Conservation (phyloP, 1,139 yeast species). For the Nakaseomyces kungkrabaensis region DNA sequence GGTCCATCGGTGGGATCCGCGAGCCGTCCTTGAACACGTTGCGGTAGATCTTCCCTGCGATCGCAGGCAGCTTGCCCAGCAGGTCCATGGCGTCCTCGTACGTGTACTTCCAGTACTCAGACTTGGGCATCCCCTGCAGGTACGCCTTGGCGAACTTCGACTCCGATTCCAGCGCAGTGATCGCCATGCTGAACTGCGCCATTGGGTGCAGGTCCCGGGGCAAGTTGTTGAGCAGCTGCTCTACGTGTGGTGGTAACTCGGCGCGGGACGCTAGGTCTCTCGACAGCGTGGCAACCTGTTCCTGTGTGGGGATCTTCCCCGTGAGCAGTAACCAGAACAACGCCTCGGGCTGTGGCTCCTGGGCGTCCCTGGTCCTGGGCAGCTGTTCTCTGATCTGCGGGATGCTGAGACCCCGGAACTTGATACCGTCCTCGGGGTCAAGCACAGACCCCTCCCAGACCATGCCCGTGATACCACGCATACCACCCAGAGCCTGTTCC, state of each 20-base stretch:
- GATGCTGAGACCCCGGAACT: conserved; percentile 96
- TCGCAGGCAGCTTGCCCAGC: conserved; percentile 56
- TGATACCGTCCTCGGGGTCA: conserved; percentile 96
- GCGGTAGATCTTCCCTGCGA: conserved; percentile 58
- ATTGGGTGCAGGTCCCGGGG: conserved; percentile 55
- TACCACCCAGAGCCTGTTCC: conserved; percentile 99
- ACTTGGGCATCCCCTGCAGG: conserved; percentile 55
- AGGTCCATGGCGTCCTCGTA: conserved; percentile 56
- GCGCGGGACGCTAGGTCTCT: conserved; percentile 51
- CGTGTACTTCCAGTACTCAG: conserved; percentile 59
- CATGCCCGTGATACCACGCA: conserved; percentile 95
- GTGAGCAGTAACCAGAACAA: conserved; percentile 55
- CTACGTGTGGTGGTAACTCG: conserved; percentile 46
- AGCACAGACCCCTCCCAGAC: conserved; percentile 99
- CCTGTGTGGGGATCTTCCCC: conserved; percentile 50
- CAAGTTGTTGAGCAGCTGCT: conserved; percentile 41
- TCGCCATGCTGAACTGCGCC: conserved; percentile 63
- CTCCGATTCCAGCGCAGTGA: conserved; percentile 49
- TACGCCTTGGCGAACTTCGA: conserved; percentile 60
- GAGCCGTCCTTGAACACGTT: conserved; percentile 48
- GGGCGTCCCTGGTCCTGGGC: conserved; percentile 77
- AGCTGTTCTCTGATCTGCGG: conserved; percentile 89
- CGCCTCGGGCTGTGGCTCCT: conserved; percentile 63
- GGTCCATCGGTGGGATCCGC: conserved; percentile 48
- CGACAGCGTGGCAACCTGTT: conserved; percentile 43